Evolutionary conservation across 2,329 filamentous ascomycete species (phyloP), one percentile per base, ranked within the genome.

Genomic region (Kalaharituber pfeilii): DNA sequence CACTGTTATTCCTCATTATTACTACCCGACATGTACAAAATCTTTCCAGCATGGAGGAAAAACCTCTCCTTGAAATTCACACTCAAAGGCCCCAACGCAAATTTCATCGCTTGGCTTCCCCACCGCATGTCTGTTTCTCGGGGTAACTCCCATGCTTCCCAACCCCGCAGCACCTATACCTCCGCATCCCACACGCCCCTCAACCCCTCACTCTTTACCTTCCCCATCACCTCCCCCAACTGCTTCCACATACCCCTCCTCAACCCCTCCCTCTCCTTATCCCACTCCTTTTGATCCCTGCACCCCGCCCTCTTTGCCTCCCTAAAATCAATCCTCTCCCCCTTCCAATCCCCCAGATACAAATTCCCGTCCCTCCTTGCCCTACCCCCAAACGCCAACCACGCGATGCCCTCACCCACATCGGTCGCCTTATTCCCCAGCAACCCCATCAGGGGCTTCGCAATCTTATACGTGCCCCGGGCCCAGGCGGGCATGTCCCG

Each of bases 401-500:
- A 62, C 36, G 54, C 50, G 27, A 63, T 58, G 15, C 62, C 57
- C 25, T 60, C 49, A 1, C 61, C 62, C 25, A 52, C 56, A 15
- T 64, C 61, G 51, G 51, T 58, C 9, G 53, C 27, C 9, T 50
- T 54, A 2, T 55, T 58, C 13, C 57, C 50, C 9, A 60, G 55
- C 22, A 44, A 51, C 44, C 49, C 55, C 7, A 68, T 2, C 6
- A 69, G 0, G 2, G 47, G 53, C 3, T 15, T 50, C 11, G 66
- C 3, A 0, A 61, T 50, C 7, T 55, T 45, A 0, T 51, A 25
- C 3, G 56, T 25, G 0, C 59, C 18, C 4, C 64, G 64, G 4
- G 66, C 11, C 42, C 66, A 65, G 64, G 61, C 62, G 0, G 69
- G 70, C 0, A 72, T 57, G 1, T 62, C 58, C 2, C 55, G 50